Evolutionary conservation across 768 basidiomycete species (phyloP), one percentile per base, ranked within the genome.

Genomic region (Gelatoporia subvermispora): DNA sequence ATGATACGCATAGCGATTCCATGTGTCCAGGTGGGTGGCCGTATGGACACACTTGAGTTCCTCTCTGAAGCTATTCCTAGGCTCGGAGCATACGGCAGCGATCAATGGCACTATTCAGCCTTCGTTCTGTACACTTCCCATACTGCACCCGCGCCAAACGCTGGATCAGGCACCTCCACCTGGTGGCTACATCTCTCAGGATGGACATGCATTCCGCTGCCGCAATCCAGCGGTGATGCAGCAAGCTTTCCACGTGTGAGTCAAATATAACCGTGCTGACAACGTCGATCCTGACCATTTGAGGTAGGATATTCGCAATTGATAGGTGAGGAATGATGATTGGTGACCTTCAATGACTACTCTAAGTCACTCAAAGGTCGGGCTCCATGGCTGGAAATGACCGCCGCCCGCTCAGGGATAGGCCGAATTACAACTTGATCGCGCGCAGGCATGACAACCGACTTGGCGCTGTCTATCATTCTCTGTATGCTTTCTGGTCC

Each of bases 221-320:
- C 68, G 67, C 45, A 79, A 82, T 52, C 82, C 82, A 1, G 67
- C 66, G 0, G 65, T 73, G 8, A 59, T 76, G 60, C 74, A 73
- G 17, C 79, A 75, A 53, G 70, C 81, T 0, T 82, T 75, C 64
- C 81, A 84, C 59, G 78, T 84, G 78, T 82, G 59, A 50, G 79
- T 69, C 2, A n/a, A 21, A 23, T 15, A 1, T 15, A 3, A 18
- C 28, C 13, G 28, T 13, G 5, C 28, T 5, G 13, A 31, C 13
- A 31, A 7, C 28, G 13, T 13, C 28, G 7, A 31, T 31, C 7
- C 7, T 7, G 13, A 31, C 28, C 28, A 31, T 31, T 31, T 13
- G 13, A 5, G 13, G 28, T 31, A 78, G 77, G 8, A 74, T 79
- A n/a, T 81, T 81, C 42, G 75, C 79, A 17, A 74, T 76, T 50